Evolutionary conservation across 345 rosid genomes (phyloP).

Genomic region (Turritis glabra): DNA sequence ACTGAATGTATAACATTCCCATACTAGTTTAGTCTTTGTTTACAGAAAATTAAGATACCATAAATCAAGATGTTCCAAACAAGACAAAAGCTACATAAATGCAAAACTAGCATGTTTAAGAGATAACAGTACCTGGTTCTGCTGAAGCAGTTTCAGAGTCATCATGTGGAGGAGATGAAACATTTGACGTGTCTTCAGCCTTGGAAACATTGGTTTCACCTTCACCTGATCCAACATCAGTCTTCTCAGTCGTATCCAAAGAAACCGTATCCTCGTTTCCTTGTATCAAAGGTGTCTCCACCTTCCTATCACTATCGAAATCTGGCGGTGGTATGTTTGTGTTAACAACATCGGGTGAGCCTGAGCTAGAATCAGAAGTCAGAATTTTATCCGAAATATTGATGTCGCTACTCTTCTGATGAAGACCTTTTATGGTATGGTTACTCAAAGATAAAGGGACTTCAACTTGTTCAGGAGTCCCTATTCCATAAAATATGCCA

Average conservation of each 20-base stretch:
- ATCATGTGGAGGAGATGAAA: conserved; percentile 22
- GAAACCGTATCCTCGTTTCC: conserved; percentile 29
- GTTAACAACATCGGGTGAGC: neutral
- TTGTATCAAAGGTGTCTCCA: conserved; percentile 21
- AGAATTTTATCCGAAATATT: neutral
- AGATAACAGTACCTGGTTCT: conserved; percentile 52
- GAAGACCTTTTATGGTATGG: neutral
- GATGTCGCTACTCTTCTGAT: conserved; percentile 10
- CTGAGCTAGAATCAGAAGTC: conserved; percentile 8
- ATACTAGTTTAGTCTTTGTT: neutral
- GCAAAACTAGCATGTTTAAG: neutral
- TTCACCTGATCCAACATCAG: conserved; percentile 36
- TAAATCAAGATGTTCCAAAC: conserved; percentile 12
- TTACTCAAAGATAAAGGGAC: conserved; percentile 19
- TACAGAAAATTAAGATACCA: neutral
- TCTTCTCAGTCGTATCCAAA: conserved; percentile 14
- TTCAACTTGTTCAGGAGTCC: conserved; percentile 38
- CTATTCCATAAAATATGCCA: conserved; percentile 62
- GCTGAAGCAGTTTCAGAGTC: conserved; percentile 39
- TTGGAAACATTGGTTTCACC: conserved; percentile 31
- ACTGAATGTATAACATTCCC: neutral
- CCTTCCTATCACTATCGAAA: neutral
- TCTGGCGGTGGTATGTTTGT: neutral
- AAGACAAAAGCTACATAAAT: neutral
- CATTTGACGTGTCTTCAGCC: conserved; percentile 20